phyloP scores from a whole-genome alignment of 2,329 filamentous ascomycete species.

The Magnaporthiopsis poae region DNA sequence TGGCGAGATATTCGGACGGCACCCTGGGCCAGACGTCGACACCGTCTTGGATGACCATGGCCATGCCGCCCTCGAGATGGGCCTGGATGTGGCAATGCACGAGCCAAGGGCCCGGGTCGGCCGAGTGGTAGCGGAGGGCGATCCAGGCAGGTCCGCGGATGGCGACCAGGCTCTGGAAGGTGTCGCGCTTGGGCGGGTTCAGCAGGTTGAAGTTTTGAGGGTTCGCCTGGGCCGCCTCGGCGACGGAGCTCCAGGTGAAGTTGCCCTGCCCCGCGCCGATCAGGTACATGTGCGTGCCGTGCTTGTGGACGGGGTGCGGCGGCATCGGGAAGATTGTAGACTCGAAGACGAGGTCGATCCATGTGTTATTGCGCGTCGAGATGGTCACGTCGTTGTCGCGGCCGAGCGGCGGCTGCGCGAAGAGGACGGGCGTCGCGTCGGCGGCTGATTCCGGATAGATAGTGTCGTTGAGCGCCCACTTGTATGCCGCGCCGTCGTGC shows the following conservation, averaged over 20 bases:
- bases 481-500: constrained; percentile 33
- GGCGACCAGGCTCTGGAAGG: constrained; percentile 28
- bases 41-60: constrained; percentile 39
- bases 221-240: constrained; percentile 36
- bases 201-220: constrained; percentile 47
- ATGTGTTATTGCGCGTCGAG: constrained; percentile 34
- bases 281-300: constrained; percentile 49
- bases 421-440: constrained; percentile 33
- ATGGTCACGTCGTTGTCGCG: constrained; percentile 28
- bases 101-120: constrained; percentile 43
- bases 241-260: constrained; percentile 44
- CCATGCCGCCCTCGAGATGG: constrained; percentile 47
- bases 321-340: constrained; percentile 36
- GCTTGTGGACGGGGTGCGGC: constrained; percentile 55
- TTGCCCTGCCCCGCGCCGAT: constrained; percentile 41
- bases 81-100: constrained; percentile 48
- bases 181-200: constrained; percentile 44
- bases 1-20: constrained; percentile 26
- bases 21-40: constrained; percentile 33
- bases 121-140: constrained; percentile 41
- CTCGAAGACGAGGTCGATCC: constrained; percentile 47
- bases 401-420: constrained; percentile 33
- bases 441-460: constrained; percentile 30
- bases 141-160: constrained; percentile 31
- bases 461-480: constrained; percentile 43